Evolutionary conservation across 1,284 basidiomycete genomes (phyloP), one percentile per base, ranked within the genome.

Genomic region (Rhodotorula sp.): DNA sequence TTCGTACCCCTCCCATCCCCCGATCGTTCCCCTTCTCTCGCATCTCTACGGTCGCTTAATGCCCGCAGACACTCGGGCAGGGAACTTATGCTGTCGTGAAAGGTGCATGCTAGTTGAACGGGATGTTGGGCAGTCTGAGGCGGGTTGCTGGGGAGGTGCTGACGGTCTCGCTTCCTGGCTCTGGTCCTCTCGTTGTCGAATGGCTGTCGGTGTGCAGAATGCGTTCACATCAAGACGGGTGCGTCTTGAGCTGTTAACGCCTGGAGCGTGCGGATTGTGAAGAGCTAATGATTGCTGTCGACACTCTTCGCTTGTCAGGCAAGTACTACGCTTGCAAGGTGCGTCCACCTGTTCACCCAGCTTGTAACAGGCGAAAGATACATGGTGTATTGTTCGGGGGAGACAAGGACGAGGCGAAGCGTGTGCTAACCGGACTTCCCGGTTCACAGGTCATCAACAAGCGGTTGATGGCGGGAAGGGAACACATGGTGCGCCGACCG

Each of bases 201-300:
- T 22, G 37, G 18, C 1, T 37, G n/a, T 30, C 30, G 34, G 16
- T 47, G 11, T 1, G 16, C 37, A 92, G 81, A 95, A 97, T 83
- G 95, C 93, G 92, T 97, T 22, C 94, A 97, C 79, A 91, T 97
- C 84, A 89, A 89, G 81, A 95, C 94, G 0, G 88, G 68, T 67
- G 37, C 34, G 59, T 46, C 31, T n/a, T 24, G 28, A 4, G 8
- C 24, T 4, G 15, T 7, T 5, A 11, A 3, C 9, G 11, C 20
- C 30, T 31, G 26, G 10, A 18, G 28, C 5, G 28, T 28, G 44
- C 8, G 10, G 40, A 44, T 11, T 44, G 40, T 4, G 6, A n/a
- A 22, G 16, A 2, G n/a, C 40, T 46, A 2, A 26, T 22, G 16
- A 0, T 30, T 20, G n/a, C 20, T 16, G 2, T 15, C 4, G 55